These are phyloP conservation scores for Trypanosoma melophagium DNA, from an alignment of 208 protist species.

Conservation along the genomic window DNA sequence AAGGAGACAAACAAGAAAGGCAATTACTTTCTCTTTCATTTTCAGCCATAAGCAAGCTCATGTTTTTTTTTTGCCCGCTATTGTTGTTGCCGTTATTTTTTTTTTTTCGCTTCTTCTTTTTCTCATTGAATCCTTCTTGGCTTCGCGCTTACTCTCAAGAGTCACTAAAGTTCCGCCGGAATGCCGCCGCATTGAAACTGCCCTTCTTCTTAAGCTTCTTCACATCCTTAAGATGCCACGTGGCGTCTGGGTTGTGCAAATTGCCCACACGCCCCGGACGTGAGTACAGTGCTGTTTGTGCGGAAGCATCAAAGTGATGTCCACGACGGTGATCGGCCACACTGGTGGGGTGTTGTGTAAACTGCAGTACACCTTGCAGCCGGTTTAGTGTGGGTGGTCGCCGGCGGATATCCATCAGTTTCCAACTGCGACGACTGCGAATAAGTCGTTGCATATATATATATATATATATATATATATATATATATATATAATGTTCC, in stretches of 20 bases:
- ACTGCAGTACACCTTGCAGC: conserved; percentile 35
- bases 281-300: conserved; percentile 53
- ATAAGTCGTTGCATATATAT: conserved; percentile 20
- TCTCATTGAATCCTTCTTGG: too few relatives aligned
- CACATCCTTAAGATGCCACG: conserved; percentile 35
- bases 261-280: conserved; percentile 47
- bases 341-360: conserved; percentile 34
- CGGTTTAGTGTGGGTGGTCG: conserved; percentile 34
- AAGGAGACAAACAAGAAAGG: too few relatives aligned
- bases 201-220: conserved; percentile 6
- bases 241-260: conserved; percentile 38
- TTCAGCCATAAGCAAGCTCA: too few relatives aligned
- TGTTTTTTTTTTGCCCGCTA: too few relatives aligned
- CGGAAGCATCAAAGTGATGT: conserved; percentile 35
- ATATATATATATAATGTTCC: too few relatives aligned
- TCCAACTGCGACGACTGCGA: conserved; percentile 30
- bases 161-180: conserved; percentile 48
- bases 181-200: conserved; percentile 34
- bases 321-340: conserved; percentile 33
- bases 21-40: too few relatives aligned
- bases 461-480: too few relatives aligned
- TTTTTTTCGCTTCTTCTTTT: too few relatives aligned
- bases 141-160: conserved; percentile 34
- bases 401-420: conserved; percentile 41
- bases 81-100: too few relatives aligned